Percentiles rank a stretch among this genome's conserved stretches.
Evolutionary conservation across 805 yeast species (phyloP).

Genomic region (Starmerella floricola): DNA sequence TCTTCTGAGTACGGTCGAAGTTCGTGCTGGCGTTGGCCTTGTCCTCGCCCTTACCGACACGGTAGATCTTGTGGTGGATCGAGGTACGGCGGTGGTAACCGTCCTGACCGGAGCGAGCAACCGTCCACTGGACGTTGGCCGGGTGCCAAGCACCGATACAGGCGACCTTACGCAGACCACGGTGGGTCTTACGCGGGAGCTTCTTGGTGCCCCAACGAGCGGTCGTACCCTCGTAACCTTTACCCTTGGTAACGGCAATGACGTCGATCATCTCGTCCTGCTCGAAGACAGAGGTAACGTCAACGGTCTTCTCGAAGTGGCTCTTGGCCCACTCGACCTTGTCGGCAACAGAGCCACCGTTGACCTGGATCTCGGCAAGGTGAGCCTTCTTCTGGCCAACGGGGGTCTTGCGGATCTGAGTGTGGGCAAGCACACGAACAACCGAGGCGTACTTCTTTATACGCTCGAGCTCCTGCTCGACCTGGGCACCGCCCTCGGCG

Average conservation of each 20-base stretch:
- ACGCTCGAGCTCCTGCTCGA: constrained; percentile 96
- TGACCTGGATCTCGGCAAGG: constrained; percentile 97
- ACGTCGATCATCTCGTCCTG: constrained; percentile 98
- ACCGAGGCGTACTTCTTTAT: constrained; percentile 96
- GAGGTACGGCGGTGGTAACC: constrained; percentile 99
- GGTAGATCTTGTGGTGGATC: constrained; percentile 99
- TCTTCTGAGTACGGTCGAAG: constrained; percentile 99
- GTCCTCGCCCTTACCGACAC: constrained; percentile 94
- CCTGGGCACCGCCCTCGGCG: constrained; percentile 77
- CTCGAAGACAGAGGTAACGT: constrained; percentile 92
- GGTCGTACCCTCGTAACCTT: constrained; percentile 99
- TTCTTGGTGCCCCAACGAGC: constrained; percentile 99
- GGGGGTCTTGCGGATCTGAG: constrained; percentile 99
- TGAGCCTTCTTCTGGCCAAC: constrained; percentile 99
- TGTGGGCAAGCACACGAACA: constrained; percentile 98
- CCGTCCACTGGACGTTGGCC: constrained; percentile 98
- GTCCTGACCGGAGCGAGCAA: constrained; percentile 99
- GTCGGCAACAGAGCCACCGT: constrained; percentile 97
- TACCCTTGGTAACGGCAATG: constrained; percentile 99
- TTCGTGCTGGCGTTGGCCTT: constrained; percentile 91
- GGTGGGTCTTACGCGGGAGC: constrained; percentile 99
- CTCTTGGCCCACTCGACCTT: constrained; percentile 98
- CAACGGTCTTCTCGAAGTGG: constrained; percentile 97
- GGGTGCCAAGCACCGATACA: constrained; percentile 99
- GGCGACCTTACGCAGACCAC: constrained; percentile 99